phyloP scores from a whole-genome alignment of 1,139 yeast genomes.

The Geotrichum histeridarum region DNA sequence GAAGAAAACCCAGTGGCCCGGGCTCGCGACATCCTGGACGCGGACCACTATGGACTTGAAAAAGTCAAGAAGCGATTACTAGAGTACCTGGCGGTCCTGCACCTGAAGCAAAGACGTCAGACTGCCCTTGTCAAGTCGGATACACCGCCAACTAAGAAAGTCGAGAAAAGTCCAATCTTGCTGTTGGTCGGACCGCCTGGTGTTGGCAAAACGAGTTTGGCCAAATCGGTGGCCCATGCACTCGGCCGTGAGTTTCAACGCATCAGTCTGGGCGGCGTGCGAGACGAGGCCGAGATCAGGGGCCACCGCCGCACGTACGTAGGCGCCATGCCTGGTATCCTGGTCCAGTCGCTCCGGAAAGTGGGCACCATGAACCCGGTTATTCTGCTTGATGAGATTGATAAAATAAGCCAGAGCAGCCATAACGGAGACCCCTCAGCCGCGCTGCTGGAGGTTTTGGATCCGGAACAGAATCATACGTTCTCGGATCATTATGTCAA shows the following conservation, averaged over 20 bases:
- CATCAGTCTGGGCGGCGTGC: conserved; percentile 80
- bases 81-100: conserved; percentile 75
- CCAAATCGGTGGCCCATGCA: conserved; percentile 75
- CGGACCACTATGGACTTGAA: conserved; percentile 79
- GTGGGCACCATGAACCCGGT: conserved; percentile 82
- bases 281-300: conserved; percentile 85
- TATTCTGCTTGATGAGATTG: conserved; percentile 81
- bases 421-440: conserved; percentile 89
- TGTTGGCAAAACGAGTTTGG: conserved; percentile 88
- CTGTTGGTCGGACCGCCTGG: conserved; percentile 94
- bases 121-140: neutral
- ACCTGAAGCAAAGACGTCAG: conserved; percentile 42
- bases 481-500: conserved; percentile 85
- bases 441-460: conserved; percentile 81
- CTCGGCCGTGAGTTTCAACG: conserved; percentile 77
- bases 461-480: conserved; percentile 79
- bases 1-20: conserved; percentile 45
- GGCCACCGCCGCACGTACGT: conserved; percentile 93
- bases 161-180: conserved; percentile 63
- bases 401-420: conserved; percentile 57
- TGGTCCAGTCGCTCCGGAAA: conserved; percentile 72
- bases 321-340: conserved; percentile 88
- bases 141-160: conserved; percentile 20
- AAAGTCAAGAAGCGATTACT: conserved; percentile 75
- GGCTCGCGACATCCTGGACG: conserved; percentile 63